Base-by-base conservation (phyloP, 805 yeast genomes). In the Metschnikowia chrysomelidarum region DNA sequence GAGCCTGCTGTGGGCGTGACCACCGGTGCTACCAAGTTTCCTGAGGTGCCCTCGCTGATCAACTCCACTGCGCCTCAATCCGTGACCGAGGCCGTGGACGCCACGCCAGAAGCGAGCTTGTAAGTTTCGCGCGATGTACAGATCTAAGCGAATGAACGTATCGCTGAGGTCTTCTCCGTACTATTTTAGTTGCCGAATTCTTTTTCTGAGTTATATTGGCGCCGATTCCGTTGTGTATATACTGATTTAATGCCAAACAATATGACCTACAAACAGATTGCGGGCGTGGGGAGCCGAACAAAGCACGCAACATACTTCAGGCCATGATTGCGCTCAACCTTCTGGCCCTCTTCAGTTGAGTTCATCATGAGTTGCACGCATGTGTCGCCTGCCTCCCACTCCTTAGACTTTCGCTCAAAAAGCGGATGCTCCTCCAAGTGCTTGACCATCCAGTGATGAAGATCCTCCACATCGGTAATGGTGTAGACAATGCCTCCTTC, bases 321-420 rank as follows among this genome's bases (percentile, higher is more conserved):
- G 19, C 98, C 98, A 26, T 82, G 73, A 57, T 93, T 93, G 54
- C 98, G 77, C 30, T 80, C 82, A 23, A 93, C 98, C 62, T 93
- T 93, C 64, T 93, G 89, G 40, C 98, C 98, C 62, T 93, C 98
- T 62, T 93, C 98, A 1, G 98, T 93, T n/a, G 93, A 81, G 42
- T 82, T 80, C 40, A 77, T 78, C 98, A 93, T 93, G 32, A 87
- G 76, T 42, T 74, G 64, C 15, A 89, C 98, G 63, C 98, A 89
- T 44, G 67, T 65, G 60, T 93, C 98, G 15, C 69, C 61, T 3
- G 60, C 57, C 62, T 89, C 97, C 86, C 94, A 87, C 44, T 84
- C 89, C 42, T 75, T 67, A 27, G 74, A 63, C 45, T 88, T 73
- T 49, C 97, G 76, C 61, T 81, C 87, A 57, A 93, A 93, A 53